Evolutionary conservation across 768 basidiomycete genomes (phyloP).

Genomic region (Plicaturopsis crispa): DNA sequence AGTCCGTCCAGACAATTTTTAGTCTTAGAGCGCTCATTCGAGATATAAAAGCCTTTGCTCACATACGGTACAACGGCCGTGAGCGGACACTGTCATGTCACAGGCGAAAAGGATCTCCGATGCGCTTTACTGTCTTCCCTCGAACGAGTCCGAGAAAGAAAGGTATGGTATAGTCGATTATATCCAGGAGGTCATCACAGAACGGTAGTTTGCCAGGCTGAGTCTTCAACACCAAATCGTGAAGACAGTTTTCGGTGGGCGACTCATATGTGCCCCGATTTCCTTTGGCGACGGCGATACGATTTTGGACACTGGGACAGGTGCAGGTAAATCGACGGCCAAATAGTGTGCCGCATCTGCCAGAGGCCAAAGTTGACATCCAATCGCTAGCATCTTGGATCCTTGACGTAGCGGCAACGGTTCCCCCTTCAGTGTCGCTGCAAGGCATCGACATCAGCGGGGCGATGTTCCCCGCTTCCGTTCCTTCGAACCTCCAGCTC

Average conservation of each 20-base stretch:
- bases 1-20: too few species aligned
- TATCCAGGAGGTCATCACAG: not conserved
- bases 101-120: too few species aligned
- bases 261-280: not conserved
- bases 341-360: not conserved
- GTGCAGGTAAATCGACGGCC: not conserved
- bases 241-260: not conserved
- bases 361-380: not conserved
- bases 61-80: too few species aligned
- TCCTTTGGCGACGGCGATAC: not conserved
- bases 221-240: not conserved
- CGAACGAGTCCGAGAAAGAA: not conserved
- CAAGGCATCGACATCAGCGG: not conserved
- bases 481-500: too few species aligned
- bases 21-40: too few species aligned
- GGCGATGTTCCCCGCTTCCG: not conserved
- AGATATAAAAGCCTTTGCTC: too few species aligned
- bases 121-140: too few species aligned
- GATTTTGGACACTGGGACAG: constrained; percentile 1
- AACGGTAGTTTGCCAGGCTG: not conserved
- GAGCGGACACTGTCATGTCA: too few species aligned
- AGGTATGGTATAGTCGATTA: not conserved
- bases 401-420: not conserved
- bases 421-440: not conserved
- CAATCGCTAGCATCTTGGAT: not conserved